Evolutionary conservation across 371 early-diverging fungal species (phyloP).

Genomic region (Rhizopus delemar): DNA sequence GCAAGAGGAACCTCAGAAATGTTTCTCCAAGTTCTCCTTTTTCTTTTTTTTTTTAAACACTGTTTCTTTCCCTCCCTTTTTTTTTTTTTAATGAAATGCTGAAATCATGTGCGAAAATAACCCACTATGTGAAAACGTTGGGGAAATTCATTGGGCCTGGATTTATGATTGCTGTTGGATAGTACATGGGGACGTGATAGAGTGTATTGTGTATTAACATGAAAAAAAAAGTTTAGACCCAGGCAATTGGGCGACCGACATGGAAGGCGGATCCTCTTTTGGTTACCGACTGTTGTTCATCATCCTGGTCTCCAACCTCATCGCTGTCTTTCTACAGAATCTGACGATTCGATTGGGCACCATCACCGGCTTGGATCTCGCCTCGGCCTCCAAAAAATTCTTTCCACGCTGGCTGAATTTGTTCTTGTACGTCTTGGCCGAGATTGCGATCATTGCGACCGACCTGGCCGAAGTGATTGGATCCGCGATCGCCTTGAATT

Average conservation of each 20-base stretch:
- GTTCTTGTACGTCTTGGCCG: conserved; percentile 69
- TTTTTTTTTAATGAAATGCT: conserved; percentile 6
- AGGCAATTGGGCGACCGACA: conserved; percentile 80
- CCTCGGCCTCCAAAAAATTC: conserved; percentile 63
- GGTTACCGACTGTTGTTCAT: conserved; percentile 75
- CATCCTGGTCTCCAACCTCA: conserved; percentile 72
- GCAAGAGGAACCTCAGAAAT: neutral
- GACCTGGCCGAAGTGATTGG: conserved; percentile 87
- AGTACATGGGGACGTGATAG: conserved; percentile 23
- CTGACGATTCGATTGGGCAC: conserved; percentile 78
- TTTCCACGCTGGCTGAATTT: conserved; percentile 60
- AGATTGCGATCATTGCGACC: conserved; percentile 75
- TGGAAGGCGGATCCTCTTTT: conserved; percentile 74
- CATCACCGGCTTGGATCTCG: conserved; percentile 76
- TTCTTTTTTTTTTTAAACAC: neutral
- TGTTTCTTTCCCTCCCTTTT: neutral
- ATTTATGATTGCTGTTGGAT: conserved; percentile 55
- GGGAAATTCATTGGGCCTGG: conserved; percentile 51
- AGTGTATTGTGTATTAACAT: conserved; percentile 20
- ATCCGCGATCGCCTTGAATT: conserved; percentile 77
- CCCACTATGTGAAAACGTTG: conserved; percentile 22
- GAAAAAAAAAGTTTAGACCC: conserved; percentile 55
- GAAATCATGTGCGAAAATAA: conserved; percentile 2
- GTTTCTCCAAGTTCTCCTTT: neutral
- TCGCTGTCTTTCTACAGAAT: conserved; percentile 78